phyloP scores from a whole-genome alignment of 495 filamentous ascomycete genomes.

The Trichoderma asperelloides region DNA sequence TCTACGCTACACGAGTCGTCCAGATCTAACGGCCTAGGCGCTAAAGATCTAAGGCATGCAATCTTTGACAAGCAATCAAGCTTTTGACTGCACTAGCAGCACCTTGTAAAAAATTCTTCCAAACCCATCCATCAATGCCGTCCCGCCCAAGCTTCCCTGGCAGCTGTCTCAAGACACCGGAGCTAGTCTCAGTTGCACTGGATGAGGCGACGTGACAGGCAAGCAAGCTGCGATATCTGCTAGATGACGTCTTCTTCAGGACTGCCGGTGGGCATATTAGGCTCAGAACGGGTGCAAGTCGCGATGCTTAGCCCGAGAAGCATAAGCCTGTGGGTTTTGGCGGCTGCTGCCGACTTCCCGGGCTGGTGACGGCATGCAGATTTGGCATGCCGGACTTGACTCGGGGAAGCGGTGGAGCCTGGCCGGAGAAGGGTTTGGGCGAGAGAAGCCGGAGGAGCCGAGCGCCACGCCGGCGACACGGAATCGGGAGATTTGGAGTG shows the following conservation, averaged over 20 bases:
- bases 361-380: background rate
- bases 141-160: background rate
- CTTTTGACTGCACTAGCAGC: background rate
- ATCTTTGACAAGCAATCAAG: background rate
- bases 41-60: background rate
- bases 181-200: background rate
- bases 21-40: background rate
- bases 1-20: background rate
- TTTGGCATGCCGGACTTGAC: background rate
- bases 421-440: background rate
- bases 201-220: background rate
- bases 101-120: background rate
- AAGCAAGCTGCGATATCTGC: background rate
- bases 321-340: no score
- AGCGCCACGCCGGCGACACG: background rate
- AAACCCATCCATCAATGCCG: background rate
- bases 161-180: background rate
- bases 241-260: background rate
- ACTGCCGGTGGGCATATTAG: background rate
- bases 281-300: background rate
- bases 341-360: no score
- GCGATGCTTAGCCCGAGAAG: background rate
- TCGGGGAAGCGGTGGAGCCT: background rate
- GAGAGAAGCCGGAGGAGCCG: background rate
- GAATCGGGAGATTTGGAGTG: no score